These are phyloP conservation scores for Colletotrichum tofieldiae DNA, from an alignment of 2,329 filamentous ascomycete species.

Conservation along the genomic window DNA sequence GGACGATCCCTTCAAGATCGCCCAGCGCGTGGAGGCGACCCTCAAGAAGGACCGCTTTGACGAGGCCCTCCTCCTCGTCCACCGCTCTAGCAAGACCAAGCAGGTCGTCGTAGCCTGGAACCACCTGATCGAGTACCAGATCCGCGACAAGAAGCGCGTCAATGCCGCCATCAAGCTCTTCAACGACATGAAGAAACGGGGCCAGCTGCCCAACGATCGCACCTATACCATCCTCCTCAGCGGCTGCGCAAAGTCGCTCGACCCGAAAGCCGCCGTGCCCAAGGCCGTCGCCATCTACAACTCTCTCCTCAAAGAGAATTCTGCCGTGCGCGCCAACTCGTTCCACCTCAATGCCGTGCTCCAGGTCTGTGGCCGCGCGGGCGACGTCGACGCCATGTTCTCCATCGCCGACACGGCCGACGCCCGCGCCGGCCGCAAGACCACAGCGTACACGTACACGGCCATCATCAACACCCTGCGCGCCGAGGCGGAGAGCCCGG, in stretches of 20 bases:
- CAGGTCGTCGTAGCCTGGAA: slow-evolving; percentile 89
- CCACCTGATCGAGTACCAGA: slow-evolving; percentile 80
- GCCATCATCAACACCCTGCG: slow-evolving; percentile 86
- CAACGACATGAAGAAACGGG: slow-evolving; percentile 99
- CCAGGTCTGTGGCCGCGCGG: slow-evolving; percentile 81
- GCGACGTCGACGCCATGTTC: slow-evolving; percentile 87
- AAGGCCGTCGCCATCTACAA: slow-evolving; percentile 85
- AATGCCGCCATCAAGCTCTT: slow-evolving; percentile 83
- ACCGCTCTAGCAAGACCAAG: slow-evolving; percentile 76
- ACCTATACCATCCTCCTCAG: slow-evolving; percentile 89
- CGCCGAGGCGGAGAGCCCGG: slow-evolving; percentile 56
- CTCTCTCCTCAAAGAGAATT: slow-evolving; percentile 74
- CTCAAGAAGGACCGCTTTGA: slow-evolving; percentile 73
- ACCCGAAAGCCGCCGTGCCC: slow-evolving; percentile 72
- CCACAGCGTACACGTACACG: slow-evolving; percentile 82
- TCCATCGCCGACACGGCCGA: slow-evolving; percentile 81
- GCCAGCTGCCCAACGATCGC: slow-evolving; percentile 82
- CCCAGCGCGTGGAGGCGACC: slow-evolving; percentile 74
- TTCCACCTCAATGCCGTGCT: slow-evolving; percentile 93
- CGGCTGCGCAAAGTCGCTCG: slow-evolving; percentile 76
- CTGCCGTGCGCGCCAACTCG: slow-evolving; percentile 78
- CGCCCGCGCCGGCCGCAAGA: slow-evolving; percentile 68
- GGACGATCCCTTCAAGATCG: slow-evolving; percentile 81
- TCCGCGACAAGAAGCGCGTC: slow-evolving; percentile 71
- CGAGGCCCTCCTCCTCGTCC: slow-evolving; percentile 78